Evolutionary conservation across 192 early-diverging fungal genomes (phyloP), one percentile per base, ranked within the genome.

Genomic region (Backusella morwellensis): DNA sequence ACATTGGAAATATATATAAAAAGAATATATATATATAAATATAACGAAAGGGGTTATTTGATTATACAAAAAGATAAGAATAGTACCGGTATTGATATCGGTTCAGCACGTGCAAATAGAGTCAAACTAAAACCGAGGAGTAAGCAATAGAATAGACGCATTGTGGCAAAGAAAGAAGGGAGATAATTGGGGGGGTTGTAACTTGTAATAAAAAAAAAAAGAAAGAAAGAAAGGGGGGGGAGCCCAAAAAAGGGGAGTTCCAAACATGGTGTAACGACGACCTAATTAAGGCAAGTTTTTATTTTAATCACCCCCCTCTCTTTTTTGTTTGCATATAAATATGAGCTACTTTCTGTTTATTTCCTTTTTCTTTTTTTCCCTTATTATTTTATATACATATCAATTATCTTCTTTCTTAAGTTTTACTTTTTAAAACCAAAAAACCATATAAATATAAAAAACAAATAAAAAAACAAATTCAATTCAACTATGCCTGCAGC

Each of bases 281-380:
- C 21, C 36, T 14, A 26, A 26, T 52, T 6, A 50, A 52, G 19
- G 23, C 26, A 34, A 26, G 17, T 52, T 21, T 14, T 72, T 42
- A 17, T 41, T 42, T 35, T 72, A 14, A 44, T 50, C 47, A 50
- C 19, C 47, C 47, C 47, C 47, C 21, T 6, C 19, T 72, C 50
- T 35, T 72, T 50, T 50, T 72, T 72, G 29, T 72, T 70, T 40
- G 34, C 38, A 70, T 70, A 70, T 70, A 70, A 70, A 70, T 70
- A 70, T 23, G 36, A 23, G 68, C 35, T 23, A 41, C 35, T 40
- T 21, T 38, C 4, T 41, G 15, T 70, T 70, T 70, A 41, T 70
- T 70, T 69, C 35, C 38, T 41, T 70, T 40, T 68, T 34, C n/a
- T 35, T 68, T 35, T 8, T 70, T 70, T 70, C 26, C 12, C 68